Evolutionary conservation across 257 asterid genomes (phyloP).

Genomic region (Solanum megistacrolobum): DNA sequence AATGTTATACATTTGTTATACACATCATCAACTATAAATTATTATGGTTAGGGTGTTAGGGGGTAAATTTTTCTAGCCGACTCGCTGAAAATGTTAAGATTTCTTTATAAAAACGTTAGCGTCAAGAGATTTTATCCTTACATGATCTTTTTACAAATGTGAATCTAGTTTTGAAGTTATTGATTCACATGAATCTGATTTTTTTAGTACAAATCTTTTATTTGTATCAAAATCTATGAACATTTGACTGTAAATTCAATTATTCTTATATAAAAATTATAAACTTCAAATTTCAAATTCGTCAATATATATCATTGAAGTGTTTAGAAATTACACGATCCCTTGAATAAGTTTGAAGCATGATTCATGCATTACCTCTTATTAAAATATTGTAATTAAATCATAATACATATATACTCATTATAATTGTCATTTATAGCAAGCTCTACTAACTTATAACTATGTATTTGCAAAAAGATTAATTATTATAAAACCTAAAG

Average conservation of each 20-base stretch:
- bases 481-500: not conserved
- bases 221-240: no score
- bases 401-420: not conserved
- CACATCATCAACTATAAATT: not conserved
- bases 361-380: not conserved
- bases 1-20: not conserved
- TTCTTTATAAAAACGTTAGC: no score
- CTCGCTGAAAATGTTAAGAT: not conserved
- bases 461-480: not conserved
- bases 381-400: not conserved
- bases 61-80: not conserved
- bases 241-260: no score
- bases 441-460: not conserved
- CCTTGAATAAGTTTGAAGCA: not conserved
- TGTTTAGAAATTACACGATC: not conserved
- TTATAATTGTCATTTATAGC: not conserved
- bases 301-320: fast-evolving
- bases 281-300: not conserved
- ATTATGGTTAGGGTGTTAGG: not conserved
- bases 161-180: fast-evolving
- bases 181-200: fast-evolving
- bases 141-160: no score
- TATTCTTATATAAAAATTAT: not conserved
- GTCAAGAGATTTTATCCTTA: no score
- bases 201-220: fast-evolving